These are phyloP conservation scores for Podospora tetraspora DNA, from an alignment of 495 filamentous ascomycete genomes.

Conservation along the genomic window DNA sequence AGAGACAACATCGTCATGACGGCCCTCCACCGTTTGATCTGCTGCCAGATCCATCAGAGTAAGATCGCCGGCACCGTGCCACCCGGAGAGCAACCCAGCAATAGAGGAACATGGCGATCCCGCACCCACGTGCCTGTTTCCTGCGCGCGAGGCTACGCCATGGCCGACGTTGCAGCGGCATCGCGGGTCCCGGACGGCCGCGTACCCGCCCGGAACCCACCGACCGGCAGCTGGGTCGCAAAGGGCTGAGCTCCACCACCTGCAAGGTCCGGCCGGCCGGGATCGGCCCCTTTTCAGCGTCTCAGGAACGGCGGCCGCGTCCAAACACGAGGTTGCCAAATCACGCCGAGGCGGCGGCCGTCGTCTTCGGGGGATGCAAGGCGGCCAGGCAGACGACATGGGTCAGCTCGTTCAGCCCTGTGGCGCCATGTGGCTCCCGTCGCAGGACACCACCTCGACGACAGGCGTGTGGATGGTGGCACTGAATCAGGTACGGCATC, in stretches of 20 bases:
- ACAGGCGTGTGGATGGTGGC: background rate
- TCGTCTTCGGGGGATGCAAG: background rate
- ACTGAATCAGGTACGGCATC: background rate
- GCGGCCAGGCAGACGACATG: background rate
- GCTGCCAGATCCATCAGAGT: background rate
- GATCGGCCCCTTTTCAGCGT: background rate
- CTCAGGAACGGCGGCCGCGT: background rate
- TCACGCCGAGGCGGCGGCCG: background rate
- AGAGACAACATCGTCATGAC: background rate
- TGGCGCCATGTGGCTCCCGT: background rate
- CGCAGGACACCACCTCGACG: background rate
- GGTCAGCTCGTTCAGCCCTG: background rate
- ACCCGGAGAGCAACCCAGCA: background rate
- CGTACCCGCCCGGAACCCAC: background rate
- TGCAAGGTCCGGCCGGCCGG: background rate
- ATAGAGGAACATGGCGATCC: background rate
- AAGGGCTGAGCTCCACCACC: background rate
- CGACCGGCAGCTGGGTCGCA: background rate
- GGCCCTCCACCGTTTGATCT: background rate
- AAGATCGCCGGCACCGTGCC: constrained; percentile 10
- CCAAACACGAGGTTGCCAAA: background rate
- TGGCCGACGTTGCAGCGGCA: background rate
- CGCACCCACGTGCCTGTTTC: background rate
- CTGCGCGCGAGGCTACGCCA: background rate
- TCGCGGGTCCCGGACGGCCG: background rate